Base-by-base conservation (phyloP, 306 rosid genomes). In the Sesbania bispinosa region DNA sequence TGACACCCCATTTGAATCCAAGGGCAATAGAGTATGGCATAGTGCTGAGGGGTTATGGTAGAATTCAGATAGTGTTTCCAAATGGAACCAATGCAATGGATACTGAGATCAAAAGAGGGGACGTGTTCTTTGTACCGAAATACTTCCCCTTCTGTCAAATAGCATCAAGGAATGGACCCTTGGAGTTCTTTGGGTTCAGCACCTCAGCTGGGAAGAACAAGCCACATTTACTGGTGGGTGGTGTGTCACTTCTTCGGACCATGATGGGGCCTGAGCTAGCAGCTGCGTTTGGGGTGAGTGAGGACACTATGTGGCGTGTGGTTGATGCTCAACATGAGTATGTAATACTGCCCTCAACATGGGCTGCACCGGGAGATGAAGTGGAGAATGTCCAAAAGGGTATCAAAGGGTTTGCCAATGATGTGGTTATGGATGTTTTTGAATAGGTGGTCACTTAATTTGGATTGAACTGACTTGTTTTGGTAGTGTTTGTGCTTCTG, bases 1-100 rank as follows among this genome's bases (percentile, higher is more conserved):
- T 94, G 96, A 92, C 88, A 29, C 97, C 98, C 0, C 97, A 94
- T 69, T 10, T 91, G 69, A 90, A 94, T 80, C 92, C 97, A 27
- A 79, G 16, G 1, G 97, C 96, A 24, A 63, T 87, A 13, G 96
- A 94, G 41, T 90, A 83, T 48, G 84, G 85, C 8, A 42, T 89
- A 7, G 88, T 91, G 13, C 50, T 89, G 26, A 43, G 64, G 2
- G 98, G 98, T 4, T 6, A 72, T 4, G 95, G 97, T 3, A 79
- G 38, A 19, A 38, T 94, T 42, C 84, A 87, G 15, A 69, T 91
- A 35, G 83, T 85, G 55, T 88, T 50, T 76, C 97, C 97, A 10
- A 90, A 94, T 20, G 97, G 97, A 62, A 89, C 64, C 7, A 71
- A 64, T 8, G 96, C 92, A 6, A 75, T 82, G 86, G 75, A 80